Percentiles rank a stretch among this genome's conserved stretches.
These are phyloP conservation scores for Phytophthora capsici DNA, from an alignment of 352 stramenopile genomes.

Conservation along the genomic window DNA sequence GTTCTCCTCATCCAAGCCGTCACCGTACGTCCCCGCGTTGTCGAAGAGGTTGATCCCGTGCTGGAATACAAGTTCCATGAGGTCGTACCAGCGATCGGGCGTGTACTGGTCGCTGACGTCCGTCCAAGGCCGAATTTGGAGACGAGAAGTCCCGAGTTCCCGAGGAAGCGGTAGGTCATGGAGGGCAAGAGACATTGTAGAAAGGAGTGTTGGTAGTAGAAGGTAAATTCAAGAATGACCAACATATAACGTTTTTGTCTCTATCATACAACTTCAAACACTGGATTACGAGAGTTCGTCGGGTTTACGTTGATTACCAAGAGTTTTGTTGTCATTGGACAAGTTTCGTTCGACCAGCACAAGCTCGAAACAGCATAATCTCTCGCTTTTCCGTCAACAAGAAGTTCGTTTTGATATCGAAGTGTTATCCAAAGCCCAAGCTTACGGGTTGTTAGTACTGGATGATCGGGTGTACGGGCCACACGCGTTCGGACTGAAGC, in stretches of 20 bases:
- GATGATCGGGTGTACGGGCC: constrained; percentile 75
- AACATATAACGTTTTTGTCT: not conserved
- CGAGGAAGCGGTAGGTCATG: constrained; percentile 30
- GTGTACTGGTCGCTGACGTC: constrained; percentile 9
- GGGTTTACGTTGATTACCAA: not conserved
- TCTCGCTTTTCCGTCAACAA: not conserved
- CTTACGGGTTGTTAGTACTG: constrained; percentile 44
- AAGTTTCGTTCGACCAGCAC: not conserved
- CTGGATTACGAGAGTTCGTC: not conserved
- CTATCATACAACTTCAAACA: not conserved
- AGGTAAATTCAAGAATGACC: constrained; percentile 15
- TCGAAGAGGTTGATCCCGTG: constrained; percentile 15
- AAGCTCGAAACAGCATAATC: not conserved
- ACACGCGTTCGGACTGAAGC: constrained; percentile 78
- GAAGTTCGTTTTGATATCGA: not conserved
- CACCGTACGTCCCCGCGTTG: constrained; percentile 9
- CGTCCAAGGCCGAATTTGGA: constrained; percentile 34
- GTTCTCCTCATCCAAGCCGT: constrained; percentile 7
- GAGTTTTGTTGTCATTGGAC: constrained; percentile 1
- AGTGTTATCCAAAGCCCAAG: not conserved
- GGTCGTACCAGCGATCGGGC: constrained; percentile 6
- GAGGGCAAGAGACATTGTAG: not conserved
- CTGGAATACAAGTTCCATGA: constrained; percentile 9
- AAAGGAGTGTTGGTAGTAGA: constrained; percentile 1
- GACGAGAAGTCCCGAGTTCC: constrained; percentile 38